These are phyloP conservation scores for Penicillium sp. DNA, from an alignment of 2,329 filamentous ascomycete genomes.

Conservation along the genomic window DNA sequence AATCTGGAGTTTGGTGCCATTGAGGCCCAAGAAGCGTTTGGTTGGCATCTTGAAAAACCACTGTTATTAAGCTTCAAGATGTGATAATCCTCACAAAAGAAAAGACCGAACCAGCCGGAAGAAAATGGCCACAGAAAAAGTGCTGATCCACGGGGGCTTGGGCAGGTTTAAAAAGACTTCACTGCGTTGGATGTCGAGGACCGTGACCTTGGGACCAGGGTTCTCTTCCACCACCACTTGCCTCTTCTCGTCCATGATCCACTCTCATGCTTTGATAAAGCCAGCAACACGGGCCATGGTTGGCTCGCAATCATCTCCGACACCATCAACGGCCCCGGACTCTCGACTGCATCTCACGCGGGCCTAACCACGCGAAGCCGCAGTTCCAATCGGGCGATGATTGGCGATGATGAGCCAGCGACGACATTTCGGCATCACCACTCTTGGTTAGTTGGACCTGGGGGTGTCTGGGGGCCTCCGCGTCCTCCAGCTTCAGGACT, in stretches of 20 bases:
- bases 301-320: slow-evolving; percentile 3
- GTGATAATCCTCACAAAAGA: background rate
- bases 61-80: background rate
- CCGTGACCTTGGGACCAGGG: slow-evolving; percentile 5
- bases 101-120: background rate
- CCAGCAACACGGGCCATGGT: slow-evolving; percentile 4
- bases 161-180: slow-evolving; percentile 13
- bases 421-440: background rate
- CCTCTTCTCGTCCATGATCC: slow-evolving; percentile 4
- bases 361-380: background rate
- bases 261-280: background rate
- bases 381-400: background rate
- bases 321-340: slow-evolving; percentile 7
- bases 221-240: slow-evolving; percentile 3
- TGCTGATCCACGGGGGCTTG: slow-evolving; percentile 4
- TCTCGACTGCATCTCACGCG: background rate
- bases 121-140: background rate
- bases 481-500: no score
- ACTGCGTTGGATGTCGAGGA: slow-evolving; percentile 8
- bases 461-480: background rate
- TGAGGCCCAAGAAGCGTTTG: slow-evolving; percentile 37
- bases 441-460: background rate
- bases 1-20: slow-evolving; percentile 38
- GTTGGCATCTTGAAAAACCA: slow-evolving; percentile 18
- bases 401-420: background rate